Evolutionary conservation across 2,329 filamentous ascomycete species (phyloP).

Genomic region (Fusarium sp.): DNA sequence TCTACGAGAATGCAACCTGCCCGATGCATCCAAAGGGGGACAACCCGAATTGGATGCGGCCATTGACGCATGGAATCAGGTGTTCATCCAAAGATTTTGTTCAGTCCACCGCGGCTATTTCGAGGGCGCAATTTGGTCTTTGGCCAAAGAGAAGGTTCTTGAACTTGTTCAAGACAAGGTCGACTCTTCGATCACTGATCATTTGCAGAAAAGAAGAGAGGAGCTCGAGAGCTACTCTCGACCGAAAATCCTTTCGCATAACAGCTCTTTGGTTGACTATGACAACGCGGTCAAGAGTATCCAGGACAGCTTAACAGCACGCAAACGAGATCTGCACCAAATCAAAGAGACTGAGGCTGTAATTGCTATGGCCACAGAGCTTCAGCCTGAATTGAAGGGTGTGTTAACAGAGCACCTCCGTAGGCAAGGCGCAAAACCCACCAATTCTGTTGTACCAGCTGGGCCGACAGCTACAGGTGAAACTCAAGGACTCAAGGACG

Average conservation of each 20-base stretch:
- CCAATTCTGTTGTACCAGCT: not conserved
- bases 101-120: slow-evolving; percentile 1
- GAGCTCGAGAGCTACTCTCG: not conserved
- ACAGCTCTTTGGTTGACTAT: not conserved
- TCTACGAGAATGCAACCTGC: slow-evolving; percentile 3
- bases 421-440: not conserved
- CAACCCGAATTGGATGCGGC: slow-evolving; percentile 5
- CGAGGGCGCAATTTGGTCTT: not conserved
- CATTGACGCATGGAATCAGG: slow-evolving; percentile 35
- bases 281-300: not conserved
- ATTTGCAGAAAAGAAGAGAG: not conserved
- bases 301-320: not conserved
- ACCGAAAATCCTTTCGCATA: not conserved
- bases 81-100: slow-evolving; percentile 23
- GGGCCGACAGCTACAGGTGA: not conserved
- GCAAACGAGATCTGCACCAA: not conserved
- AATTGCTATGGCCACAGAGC: slow-evolving; percentile 23
- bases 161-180: not conserved
- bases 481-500: too few species aligned
- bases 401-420: not conserved
- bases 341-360: slow-evolving; percentile 24
- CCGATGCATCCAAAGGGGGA: not conserved
- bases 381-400: slow-evolving; percentile 7
- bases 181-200: not conserved
- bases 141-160: not conserved